phyloP scores from a whole-genome alignment of 495 filamentous ascomycete species.

The Parathielavia appendiculata region DNA sequence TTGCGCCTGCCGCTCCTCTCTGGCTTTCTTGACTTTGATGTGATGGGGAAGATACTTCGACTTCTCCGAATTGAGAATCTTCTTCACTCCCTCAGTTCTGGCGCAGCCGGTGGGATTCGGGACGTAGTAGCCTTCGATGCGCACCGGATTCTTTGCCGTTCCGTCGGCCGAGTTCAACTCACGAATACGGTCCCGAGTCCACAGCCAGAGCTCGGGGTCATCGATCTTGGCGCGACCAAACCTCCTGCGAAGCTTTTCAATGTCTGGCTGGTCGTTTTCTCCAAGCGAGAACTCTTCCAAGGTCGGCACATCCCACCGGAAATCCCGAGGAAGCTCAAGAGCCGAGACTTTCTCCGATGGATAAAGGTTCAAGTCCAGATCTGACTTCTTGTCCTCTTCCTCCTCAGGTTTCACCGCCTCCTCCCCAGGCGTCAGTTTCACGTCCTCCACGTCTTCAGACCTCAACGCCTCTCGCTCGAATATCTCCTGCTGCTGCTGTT shows the following conservation, averaged over 20 bases:
- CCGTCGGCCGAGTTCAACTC: constrained; percentile 58
- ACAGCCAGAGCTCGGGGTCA: constrained; percentile 73
- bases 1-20: constrained; percentile 79
- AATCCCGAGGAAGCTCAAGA: constrained; percentile 28
- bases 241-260: constrained; percentile 78
- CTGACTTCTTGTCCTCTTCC: constrained; percentile 18
- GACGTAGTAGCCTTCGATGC: constrained; percentile 86
- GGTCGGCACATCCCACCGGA: constrained; percentile 34
- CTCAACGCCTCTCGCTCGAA: constrained; percentile 33
- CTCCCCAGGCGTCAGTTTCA: constrained; percentile 17
- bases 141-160: constrained; percentile 40
- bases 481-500: constrained; percentile 43
- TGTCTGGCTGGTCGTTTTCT: constrained; percentile 70
- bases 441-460: constrained; percentile 34
- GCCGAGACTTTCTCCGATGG: constrained; percentile 25
- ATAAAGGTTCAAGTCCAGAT: constrained; percentile 39
- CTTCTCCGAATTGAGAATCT: constrained; percentile 93
- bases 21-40: constrained; percentile 84
- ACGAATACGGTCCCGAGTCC: constrained; percentile 86
- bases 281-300: constrained; percentile 46
- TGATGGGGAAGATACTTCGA: constrained; percentile 97
- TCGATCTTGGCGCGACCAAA: constrained; percentile 53
- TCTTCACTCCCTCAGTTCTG: constrained; percentile 86
- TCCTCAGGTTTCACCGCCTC: constrained; percentile 22
- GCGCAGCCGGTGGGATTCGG: constrained; percentile 78